Percentiles rank a stretch among this genome's conserved stretches.
Evolutionary conservation across 768 basidiomycete species (phyloP).

Genomic region (Mycena belliarum): DNA sequence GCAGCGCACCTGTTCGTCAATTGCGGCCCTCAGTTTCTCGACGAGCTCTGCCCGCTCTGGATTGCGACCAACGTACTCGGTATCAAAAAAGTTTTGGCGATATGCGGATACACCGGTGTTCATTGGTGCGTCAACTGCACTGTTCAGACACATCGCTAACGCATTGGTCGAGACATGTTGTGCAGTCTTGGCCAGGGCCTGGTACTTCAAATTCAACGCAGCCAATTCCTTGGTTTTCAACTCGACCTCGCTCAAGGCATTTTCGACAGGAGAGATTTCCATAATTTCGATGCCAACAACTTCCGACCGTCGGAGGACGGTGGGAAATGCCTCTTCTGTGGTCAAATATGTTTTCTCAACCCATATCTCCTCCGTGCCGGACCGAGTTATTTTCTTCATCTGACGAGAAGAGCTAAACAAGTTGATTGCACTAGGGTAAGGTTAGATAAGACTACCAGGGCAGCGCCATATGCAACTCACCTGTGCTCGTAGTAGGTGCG

Average conservation of each 20-base stretch:
- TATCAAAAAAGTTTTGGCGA: constrained; percentile 73
- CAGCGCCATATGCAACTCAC: constrained; percentile 34
- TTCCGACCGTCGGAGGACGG: constrained; percentile 87
- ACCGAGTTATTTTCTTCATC: constrained; percentile 59
- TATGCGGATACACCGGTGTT: constrained; percentile 80
- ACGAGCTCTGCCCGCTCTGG: constrained; percentile 72
- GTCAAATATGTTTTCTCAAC: constrained; percentile 86
- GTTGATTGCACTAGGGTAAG: constrained; percentile 66
- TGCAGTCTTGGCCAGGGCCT: constrained; percentile 73
- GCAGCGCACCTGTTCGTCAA: constrained; percentile 80
- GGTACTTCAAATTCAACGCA: constrained; percentile 68
- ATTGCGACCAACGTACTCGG: constrained; percentile 65
- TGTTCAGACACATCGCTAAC: constrained; percentile 84
- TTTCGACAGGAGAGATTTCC: constrained; percentile 86
- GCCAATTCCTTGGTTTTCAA: constrained; percentile 77
- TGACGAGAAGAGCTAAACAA: constrained; percentile 78
- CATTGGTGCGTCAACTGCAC: constrained; percentile 78
- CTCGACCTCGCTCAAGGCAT: constrained; percentile 79
- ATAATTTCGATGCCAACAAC: constrained; percentile 67
- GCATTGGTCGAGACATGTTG: constrained; percentile 77
- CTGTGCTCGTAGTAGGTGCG: constrained; percentile 88
- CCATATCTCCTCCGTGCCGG: constrained; percentile 78
- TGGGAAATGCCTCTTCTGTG: constrained; percentile 89
- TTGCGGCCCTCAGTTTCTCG: constrained; percentile 68
- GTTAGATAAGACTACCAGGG: neutral